phyloP scores from a whole-genome alignment of 2,329 filamentous ascomycete genomes.

The Verticillium klebahnii region DNA sequence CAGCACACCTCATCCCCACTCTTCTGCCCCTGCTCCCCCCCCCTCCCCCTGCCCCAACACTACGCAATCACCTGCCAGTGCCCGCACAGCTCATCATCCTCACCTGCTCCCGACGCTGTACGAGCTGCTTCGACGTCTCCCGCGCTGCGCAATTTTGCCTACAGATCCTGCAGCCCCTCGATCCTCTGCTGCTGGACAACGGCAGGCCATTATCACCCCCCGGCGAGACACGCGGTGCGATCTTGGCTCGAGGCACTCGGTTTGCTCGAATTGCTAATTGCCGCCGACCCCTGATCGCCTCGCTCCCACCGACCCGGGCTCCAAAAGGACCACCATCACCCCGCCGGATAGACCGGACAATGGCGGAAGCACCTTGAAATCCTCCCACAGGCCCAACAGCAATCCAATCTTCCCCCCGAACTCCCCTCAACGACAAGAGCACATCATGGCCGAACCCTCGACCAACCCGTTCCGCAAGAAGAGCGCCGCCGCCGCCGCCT shows the following conservation, averaged over 20 bases:
- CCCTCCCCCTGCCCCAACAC: not conserved
- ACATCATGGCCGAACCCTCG: slow-evolving; percentile 32
- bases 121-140: not conserved
- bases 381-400: not conserved
- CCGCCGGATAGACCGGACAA: slow-evolving; percentile 7
- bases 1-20: not conserved
- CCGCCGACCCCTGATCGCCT: not conserved
- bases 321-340: not conserved
- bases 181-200: not conserved
- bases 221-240: not conserved
- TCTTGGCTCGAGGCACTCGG: not conserved
- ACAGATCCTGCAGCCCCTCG: not conserved
- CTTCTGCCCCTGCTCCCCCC: not conserved
- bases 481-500: slow-evolving; percentile 12
- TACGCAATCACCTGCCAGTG: not conserved
- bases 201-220: not conserved
- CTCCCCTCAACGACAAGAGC: slow-evolving; percentile 1
- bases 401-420: not conserved
- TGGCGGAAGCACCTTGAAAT: slow-evolving; percentile 2
- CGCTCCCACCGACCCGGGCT: not conserved
- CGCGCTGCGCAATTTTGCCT: not conserved
- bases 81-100: not conserved
- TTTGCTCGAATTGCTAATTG: not conserved
- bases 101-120: not conserved
- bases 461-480: slow-evolving; percentile 51